phyloP scores from a whole-genome alignment of 2,329 filamentous ascomycete genomes.

The Alternaria angustiovoidea region DNA sequence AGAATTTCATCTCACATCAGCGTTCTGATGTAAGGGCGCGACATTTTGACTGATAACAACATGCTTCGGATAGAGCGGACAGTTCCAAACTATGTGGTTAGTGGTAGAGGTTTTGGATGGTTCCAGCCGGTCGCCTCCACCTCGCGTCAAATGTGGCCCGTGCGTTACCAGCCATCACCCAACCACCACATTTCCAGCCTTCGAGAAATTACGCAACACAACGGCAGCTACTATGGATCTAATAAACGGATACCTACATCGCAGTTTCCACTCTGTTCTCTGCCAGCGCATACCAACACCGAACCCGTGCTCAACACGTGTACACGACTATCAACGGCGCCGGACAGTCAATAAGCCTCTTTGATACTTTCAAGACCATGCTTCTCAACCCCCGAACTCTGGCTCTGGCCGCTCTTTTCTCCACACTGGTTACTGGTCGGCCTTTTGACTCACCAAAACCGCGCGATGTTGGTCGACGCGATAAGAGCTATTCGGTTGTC shows the following conservation, averaged over 20 bases:
- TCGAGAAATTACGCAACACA: constrained; percentile 26
- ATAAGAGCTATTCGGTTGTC: constrained; percentile 50
- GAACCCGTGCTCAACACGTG: constrained; percentile 17
- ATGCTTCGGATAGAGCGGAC: not conserved
- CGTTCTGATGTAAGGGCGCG: not conserved
- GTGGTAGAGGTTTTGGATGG: not conserved
- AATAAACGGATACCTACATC: constrained; percentile 27
- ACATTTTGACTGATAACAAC: not conserved
- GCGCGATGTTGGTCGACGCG: constrained; percentile 29
- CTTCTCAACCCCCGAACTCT: constrained; percentile 33
- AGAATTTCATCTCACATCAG: not conserved
- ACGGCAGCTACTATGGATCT: constrained; percentile 22
- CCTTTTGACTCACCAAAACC: constrained; percentile 35
- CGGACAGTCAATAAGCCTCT: constrained; percentile 12
- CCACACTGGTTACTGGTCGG: constrained; percentile 31
- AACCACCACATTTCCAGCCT: constrained; percentile 44
- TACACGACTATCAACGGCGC: constrained; percentile 17
- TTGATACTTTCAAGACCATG: constrained; percentile 32
- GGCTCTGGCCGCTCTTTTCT: constrained; percentile 31
- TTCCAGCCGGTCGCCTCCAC: constrained; percentile 6
- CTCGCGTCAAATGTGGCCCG: constrained; percentile 9
- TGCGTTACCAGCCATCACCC: constrained; percentile 34
- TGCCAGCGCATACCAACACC: constrained; percentile 17
- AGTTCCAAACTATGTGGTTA: constrained; percentile 2
- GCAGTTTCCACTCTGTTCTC: constrained; percentile 10